Conservation (phyloP, 2,329 filamentous ascomycete genomes). For the Decorospora gaudefroyi region DNA sequence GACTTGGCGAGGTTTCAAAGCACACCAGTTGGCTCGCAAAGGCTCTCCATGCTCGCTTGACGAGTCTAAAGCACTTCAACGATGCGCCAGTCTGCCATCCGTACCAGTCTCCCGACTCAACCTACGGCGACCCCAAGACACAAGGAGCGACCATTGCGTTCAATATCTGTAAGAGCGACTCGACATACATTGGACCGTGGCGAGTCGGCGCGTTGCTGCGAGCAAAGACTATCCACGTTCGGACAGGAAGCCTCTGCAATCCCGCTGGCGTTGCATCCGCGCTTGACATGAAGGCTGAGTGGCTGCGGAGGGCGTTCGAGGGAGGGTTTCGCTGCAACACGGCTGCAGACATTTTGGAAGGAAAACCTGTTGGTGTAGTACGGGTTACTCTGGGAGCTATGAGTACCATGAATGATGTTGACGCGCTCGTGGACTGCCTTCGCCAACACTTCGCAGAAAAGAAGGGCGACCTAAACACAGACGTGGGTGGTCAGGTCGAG, state of each 20-base stretch:
- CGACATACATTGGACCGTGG: slow-evolving; percentile 60
- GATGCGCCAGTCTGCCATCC: slow-evolving; percentile 58
- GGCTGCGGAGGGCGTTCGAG: slow-evolving; percentile 60
- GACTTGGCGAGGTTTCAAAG: slow-evolving; percentile 62
- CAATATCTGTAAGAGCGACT: slow-evolving; percentile 61
- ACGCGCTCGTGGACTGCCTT: slow-evolving; percentile 25
- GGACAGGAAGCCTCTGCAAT: slow-evolving; percentile 63
- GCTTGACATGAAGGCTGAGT: slow-evolving; percentile 57
- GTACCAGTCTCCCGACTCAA: slow-evolving; percentile 58
- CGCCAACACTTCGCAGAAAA: not conserved
- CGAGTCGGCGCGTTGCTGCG: slow-evolving; percentile 65
- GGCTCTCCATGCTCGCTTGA: slow-evolving; percentile 56
- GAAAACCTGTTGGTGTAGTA: slow-evolving; percentile 62
- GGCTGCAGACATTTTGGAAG: slow-evolving; percentile 58
- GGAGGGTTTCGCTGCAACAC: slow-evolving; percentile 63
- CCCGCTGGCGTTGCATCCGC: slow-evolving; percentile 56
- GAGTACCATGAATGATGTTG: slow-evolving; percentile 62
- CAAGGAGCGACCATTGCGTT: slow-evolving; percentile 68
- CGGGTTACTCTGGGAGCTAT: slow-evolving; percentile 65
- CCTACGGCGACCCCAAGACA: slow-evolving; percentile 57
- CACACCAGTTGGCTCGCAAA: slow-evolving; percentile 61
- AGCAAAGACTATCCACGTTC: slow-evolving; percentile 60
- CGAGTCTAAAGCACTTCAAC: slow-evolving; percentile 58
- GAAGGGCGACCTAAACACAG: not conserved
- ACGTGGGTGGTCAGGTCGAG: not conserved